Base-by-base conservation (phyloP, 2,329 filamentous ascomycete genomes). In the Talaromyces marneffei region DNA sequence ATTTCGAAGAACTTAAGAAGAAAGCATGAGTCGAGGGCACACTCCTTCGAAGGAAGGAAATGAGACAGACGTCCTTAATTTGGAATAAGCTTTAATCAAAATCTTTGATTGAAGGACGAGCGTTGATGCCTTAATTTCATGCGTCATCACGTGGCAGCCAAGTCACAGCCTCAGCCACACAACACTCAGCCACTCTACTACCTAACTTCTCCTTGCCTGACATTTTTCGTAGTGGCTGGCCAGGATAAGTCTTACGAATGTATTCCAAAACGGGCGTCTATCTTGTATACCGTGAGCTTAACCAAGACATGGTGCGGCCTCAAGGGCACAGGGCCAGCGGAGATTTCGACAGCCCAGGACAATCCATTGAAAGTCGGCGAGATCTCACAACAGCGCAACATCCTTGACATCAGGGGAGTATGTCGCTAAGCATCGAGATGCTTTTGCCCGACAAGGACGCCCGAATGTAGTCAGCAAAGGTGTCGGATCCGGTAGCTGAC, bases 401-500 rank as follows among this genome's bases (percentile, higher is more conserved):
- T 3, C 35, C 31, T 42, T 42, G 35, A 40, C 37, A 10, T 35
- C 66, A 0, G 64, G 68, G 4, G 66, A 69, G 25, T 69, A 69
- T 48, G 67, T 78, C 5, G 54, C 65, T 1, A 65, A 69, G 55
- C 33, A 75, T 54, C 68, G 59, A 35, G 63, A 69, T 12, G 5
- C 74, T 0, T 78, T 79, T 33, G 35, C 53, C 2, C 61, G 69
- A 6, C 55, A 61, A 9, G 73, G 67, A 0, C 61, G 58, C 4
- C 31, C 54, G 0, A 74, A 65, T 50, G 75, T 70, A 2, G 25
- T 66, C 3, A 63, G 46, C 2, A 66, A 67, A 2, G 77, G 76
- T 0, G 77, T 79, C 3, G 73, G 75, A 0, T 69, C 66, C 6
- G 77, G 77, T 0, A 68, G 69, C 23, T 63, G 69, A 59, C 72